Conservation (phyloP, 139 green algal species). For the Picochlorum costavermella region DNA sequence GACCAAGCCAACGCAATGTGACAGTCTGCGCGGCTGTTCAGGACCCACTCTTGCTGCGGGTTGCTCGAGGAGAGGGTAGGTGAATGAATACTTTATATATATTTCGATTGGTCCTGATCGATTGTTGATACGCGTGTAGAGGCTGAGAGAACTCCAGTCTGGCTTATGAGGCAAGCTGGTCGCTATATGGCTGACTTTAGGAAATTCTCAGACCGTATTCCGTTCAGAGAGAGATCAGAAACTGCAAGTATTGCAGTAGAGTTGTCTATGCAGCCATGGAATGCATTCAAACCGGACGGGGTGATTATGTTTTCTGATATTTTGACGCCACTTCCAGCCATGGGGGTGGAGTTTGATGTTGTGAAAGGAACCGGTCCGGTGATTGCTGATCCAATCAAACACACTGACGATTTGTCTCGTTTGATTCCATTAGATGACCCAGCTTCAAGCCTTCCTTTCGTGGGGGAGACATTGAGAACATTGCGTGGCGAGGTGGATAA, state of each 20-base stretch:
- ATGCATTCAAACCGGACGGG: constrained; percentile 86
- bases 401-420: constrained; percentile 50
- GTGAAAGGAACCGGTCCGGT: constrained; percentile 89
- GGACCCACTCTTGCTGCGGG: constrained; percentile 77
- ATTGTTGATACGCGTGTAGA: constrained; percentile 22
- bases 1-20: too few species aligned
- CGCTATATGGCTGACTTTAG: constrained; percentile 98
- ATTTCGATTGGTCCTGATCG: constrained; percentile 24
- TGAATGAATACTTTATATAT: not conserved
- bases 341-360: constrained; percentile 98
- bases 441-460: constrained; percentile 65
- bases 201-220: constrained; percentile 85
- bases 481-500: constrained; percentile 63
- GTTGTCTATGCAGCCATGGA: constrained; percentile 92
- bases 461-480: constrained; percentile 70
- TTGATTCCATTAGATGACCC: constrained; percentile 72
- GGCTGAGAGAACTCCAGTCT: constrained; percentile 91
- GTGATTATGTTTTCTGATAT: constrained; percentile 99
- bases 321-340: constrained; percentile 88
- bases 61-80: constrained; percentile 64
- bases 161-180: constrained; percentile 98
- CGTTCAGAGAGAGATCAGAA: constrained; percentile 89
- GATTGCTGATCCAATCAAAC: constrained; percentile 59
- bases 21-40: constrained; percentile 2
- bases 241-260: constrained; percentile 91